Conservation (phyloP, 805 yeast species). For the Tetrapisispora iriomotensis region DNA sequence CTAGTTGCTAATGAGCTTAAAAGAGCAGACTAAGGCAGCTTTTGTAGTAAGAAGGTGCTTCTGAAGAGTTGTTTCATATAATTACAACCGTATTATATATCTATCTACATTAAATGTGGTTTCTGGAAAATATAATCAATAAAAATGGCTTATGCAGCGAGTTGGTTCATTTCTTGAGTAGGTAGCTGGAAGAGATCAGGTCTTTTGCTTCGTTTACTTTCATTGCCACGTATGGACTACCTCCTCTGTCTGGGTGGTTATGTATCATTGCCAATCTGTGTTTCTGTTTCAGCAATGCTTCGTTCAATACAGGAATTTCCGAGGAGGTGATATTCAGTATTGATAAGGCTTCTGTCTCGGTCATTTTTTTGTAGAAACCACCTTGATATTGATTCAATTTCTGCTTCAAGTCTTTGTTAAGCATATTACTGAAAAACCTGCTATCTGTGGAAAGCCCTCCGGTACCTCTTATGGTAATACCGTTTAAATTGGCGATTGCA, state of each 20-base stretch:
- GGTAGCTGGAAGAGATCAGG: neutral
- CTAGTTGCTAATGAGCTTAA: too few relatives aligned
- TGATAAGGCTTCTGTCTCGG: slow-evolving; percentile 59
- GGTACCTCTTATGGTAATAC: slow-evolving; percentile 11
- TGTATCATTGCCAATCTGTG: slow-evolving; percentile 79
- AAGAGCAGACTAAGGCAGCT: too few relatives aligned
- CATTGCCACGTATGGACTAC: slow-evolving; percentile 79
- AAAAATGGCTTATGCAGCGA: neutral
- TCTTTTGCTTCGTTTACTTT: slow-evolving; percentile 91
- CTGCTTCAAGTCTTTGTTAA: slow-evolving; percentile 8
- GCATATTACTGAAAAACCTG: slow-evolving; percentile 10
- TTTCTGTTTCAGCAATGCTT: slow-evolving; percentile 54
- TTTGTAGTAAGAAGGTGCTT: too few relatives aligned
- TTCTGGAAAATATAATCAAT: neutral
- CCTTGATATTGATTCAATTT: slow-evolving; percentile 38
- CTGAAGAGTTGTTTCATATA: too few relatives aligned
- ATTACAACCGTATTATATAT: neutral
- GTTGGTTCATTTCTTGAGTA: slow-evolving; percentile 1
- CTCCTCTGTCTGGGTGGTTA: slow-evolving; percentile 93
- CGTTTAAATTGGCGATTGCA: slow-evolving; percentile 24
- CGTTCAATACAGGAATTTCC: slow-evolving; percentile 42
- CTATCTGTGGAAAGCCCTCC: slow-evolving; percentile 7
- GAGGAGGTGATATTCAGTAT: slow-evolving; percentile 50
- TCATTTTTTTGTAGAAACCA: slow-evolving; percentile 55
- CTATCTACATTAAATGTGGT: neutral